phyloP scores from a whole-genome alignment of 352 stramenopile species.

The Phytophthora macrochlamydospora region DNA sequence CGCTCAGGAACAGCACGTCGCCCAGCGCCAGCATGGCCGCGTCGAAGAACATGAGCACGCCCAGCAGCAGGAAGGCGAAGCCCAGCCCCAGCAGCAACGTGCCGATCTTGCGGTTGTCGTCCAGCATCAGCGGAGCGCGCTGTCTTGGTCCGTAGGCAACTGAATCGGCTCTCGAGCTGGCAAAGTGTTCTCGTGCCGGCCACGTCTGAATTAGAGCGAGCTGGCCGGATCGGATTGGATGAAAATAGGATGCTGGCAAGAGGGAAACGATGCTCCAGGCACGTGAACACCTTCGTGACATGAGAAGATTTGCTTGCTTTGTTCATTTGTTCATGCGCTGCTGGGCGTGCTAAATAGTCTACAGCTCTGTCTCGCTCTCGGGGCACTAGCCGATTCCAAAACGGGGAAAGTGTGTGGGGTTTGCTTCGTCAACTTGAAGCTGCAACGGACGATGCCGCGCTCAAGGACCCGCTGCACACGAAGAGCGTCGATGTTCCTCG shows the following conservation, averaged over 20 bases:
- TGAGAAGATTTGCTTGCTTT: constrained; percentile 21
- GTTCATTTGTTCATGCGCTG: constrained; percentile 33
- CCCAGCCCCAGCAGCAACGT: constrained; percentile 93
- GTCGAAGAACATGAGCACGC: constrained; percentile 95
- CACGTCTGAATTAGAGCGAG: constrained; percentile 1
- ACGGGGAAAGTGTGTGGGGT: constrained; percentile 7
- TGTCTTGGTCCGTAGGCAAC: too few relatives aligned
- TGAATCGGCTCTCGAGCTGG: too few relatives aligned
- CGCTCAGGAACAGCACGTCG: constrained; percentile 94
- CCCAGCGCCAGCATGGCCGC: constrained; percentile 92
- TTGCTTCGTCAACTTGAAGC: constrained; percentile 33
- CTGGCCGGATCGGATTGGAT: constrained; percentile 28
- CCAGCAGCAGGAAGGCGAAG: constrained; percentile 93
- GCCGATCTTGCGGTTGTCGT: constrained; percentile 97
- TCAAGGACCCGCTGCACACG: constrained; percentile 10
- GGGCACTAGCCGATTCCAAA: constrained; percentile 19
- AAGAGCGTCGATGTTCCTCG: constrained; percentile 38
- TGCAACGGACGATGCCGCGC: not conserved
- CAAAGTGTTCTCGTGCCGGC: not conserved
- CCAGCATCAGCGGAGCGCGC: constrained; percentile 49
- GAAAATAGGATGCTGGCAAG: constrained; percentile 13
- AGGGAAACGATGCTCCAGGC: not conserved
- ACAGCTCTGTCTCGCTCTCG: constrained; percentile 35
- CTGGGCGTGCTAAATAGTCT: constrained; percentile 53
- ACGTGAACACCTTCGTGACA: not conserved